phyloP scores from a whole-genome alignment of 2,329 filamentous ascomycete genomes.

The Colletotrichum higginsianum region DNA sequence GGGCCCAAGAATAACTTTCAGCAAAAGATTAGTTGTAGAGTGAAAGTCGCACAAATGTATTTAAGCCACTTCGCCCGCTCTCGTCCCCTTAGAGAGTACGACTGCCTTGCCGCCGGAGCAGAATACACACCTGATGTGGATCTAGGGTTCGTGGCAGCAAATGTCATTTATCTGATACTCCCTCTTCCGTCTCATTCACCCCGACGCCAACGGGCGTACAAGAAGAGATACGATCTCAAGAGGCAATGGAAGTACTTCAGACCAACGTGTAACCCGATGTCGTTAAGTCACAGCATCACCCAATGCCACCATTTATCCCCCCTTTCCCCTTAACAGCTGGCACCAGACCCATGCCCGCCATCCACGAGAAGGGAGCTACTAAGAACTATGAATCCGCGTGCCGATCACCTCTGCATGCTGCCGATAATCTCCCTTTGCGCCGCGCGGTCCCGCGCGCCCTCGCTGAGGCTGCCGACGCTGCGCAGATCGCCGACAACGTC shows the following conservation, averaged over 20 bases:
- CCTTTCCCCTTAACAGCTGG: neutral
- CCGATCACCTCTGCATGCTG: slow-evolving; percentile 65
- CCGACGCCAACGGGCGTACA: slow-evolving; percentile 17
- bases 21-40: neutral
- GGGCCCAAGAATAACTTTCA: neutral
- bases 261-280: slow-evolving; percentile 28
- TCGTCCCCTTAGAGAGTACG: slow-evolving; percentile 2
- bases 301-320: neutral
- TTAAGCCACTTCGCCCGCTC: slow-evolving; percentile 8
- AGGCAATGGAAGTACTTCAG: slow-evolving; percentile 20
- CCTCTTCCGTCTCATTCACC: neutral
- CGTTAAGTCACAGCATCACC: slow-evolving; percentile 15
- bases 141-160: slow-evolving; percentile 17
- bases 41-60: neutral
- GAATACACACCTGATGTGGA: neutral
- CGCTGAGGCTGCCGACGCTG: slow-evolving; percentile 87
- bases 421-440: slow-evolving; percentile 91
- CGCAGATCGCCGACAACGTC: slow-evolving; percentile 96
- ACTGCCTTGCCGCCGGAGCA: slow-evolving; percentile 8
- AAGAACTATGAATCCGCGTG: neutral
- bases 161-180: slow-evolving; percentile 18
- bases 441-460: slow-evolving; percentile 86
- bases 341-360: neutral
- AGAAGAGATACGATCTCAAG: slow-evolving; percentile 14
- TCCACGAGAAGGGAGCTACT: neutral